A percentile compares a stretch with the other conserved stretches of the same genome.
Conservation (phyloP, 257 asterid species). For the Fraxinus quadrangulata region DNA sequence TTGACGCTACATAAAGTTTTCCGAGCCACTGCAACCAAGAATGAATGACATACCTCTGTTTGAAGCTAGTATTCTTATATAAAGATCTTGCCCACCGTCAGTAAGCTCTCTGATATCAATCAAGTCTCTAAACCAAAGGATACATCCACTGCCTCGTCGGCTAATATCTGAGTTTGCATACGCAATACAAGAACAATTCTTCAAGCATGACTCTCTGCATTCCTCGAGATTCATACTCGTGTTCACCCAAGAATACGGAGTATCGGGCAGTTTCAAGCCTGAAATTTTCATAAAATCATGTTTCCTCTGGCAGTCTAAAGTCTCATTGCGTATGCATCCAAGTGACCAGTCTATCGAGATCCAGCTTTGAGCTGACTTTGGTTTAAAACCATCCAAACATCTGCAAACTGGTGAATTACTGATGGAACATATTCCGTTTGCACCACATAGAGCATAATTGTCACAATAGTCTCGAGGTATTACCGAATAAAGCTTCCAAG, state of each 20-base stretch:
- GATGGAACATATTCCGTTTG: not conserved
- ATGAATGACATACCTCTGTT: constrained; percentile 19
- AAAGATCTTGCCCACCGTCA: constrained; percentile 23
- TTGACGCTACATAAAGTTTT: not conserved
- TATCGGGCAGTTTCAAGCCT: not conserved
- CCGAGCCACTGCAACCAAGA: not conserved
- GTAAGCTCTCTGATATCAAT: constrained; percentile 15
- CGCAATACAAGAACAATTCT: constrained; percentile 39
- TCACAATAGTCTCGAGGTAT: not conserved
- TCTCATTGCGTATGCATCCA: not conserved
- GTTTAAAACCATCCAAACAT: constrained; percentile 1
- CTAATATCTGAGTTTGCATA: constrained; percentile 28
- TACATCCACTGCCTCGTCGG: constrained; percentile 19
- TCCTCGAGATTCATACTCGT: not conserved
- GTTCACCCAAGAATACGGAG: not conserved
- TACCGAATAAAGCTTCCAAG: not conserved
- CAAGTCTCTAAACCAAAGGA: constrained; percentile 15
- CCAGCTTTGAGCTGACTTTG: not conserved
- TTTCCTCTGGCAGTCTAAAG: not conserved
- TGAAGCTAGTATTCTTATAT: constrained; percentile 14
- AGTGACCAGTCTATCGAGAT: not conserved
- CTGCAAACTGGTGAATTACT: not conserved
- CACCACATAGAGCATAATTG: not conserved
- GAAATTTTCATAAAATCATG: not conserved
- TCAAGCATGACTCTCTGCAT: constrained; percentile 32